phyloP scores from a whole-genome alignment of 2,329 filamentous ascomycete species.

The Cercospora citrullina region DNA sequence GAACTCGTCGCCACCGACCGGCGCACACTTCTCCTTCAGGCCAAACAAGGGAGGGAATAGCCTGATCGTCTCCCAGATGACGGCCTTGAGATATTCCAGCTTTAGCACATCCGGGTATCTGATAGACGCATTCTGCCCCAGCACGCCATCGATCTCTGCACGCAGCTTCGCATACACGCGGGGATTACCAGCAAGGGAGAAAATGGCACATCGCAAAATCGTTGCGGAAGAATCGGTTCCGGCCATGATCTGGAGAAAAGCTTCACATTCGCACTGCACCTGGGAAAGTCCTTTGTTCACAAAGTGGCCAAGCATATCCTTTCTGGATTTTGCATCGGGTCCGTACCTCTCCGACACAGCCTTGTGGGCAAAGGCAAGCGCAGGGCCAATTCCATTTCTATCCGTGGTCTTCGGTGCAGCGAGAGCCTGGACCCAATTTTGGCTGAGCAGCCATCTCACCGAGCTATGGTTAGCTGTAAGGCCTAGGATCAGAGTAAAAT shows the following conservation, averaged over 20 bases:
- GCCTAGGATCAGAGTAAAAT: conserved; percentile 32
- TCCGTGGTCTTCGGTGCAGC: conserved; percentile 34
- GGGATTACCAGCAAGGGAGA: conserved; percentile 51
- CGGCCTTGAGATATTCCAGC: conserved; percentile 37
- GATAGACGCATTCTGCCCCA: conserved; percentile 13
- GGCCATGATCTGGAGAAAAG: conserved; percentile 48
- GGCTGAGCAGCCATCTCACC: conserved; percentile 29
- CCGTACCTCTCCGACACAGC: conserved; percentile 33
- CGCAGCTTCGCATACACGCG: conserved; percentile 48
- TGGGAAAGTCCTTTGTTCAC: conserved; percentile 45
- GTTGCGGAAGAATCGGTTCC: conserved; percentile 59
- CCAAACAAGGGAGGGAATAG: conserved; percentile 37
- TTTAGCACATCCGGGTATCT: conserved; percentile 31
- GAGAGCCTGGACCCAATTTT: conserved; percentile 28
- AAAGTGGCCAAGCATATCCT: conserved; percentile 56
- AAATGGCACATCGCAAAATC: conserved; percentile 52
- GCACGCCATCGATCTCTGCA: conserved; percentile 48
- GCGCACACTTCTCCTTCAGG: conserved; percentile 31
- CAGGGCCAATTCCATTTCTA: conserved; percentile 31
- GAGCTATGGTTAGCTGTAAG: conserved; percentile 29
- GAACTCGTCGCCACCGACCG: conserved; percentile 33
- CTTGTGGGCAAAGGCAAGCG: conserved; percentile 30
- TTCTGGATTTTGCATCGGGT: conserved; percentile 32
- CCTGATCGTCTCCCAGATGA: conserved; percentile 38
- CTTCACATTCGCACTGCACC: conserved; percentile 44